Evolutionary conservation across 495 filamentous ascomycete genomes (phyloP).

Genomic region (Tuber borchii): DNA sequence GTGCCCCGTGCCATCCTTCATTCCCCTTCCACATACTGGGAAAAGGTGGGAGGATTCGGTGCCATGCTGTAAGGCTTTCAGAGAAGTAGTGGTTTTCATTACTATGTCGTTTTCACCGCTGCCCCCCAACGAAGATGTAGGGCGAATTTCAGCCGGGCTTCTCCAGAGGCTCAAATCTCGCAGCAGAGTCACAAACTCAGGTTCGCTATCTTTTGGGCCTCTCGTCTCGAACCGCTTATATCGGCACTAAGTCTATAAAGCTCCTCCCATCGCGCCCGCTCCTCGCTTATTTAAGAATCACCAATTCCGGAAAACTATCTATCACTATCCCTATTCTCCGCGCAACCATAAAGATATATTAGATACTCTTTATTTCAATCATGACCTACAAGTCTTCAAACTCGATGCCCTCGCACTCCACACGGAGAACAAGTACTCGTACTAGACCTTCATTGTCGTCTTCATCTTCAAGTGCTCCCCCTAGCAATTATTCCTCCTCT

Average conservation of each 20-base stretch:
- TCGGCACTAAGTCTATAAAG: constrained; percentile 5
- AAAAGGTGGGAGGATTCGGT: constrained; percentile 8
- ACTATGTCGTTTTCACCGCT: neutral
- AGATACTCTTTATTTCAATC: neutral
- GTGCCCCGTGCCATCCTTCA: constrained; percentile 2
- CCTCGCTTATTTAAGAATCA: constrained; percentile 12
- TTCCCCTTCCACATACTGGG: neutral
- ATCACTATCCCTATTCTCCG: neutral
- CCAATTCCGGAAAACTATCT: neutral
- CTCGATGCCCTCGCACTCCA: constrained; percentile 10
- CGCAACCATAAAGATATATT: constrained; percentile 1
- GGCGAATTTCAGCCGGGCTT: neutral
- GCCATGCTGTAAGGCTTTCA: neutral
- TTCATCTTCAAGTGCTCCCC: neutral
- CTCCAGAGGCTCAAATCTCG: neutral
- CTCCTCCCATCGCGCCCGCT: constrained; percentile 13
- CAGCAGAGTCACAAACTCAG: neutral
- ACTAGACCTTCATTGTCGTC: neutral
- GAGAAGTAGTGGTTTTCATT: neutral
- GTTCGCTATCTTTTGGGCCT: neutral
- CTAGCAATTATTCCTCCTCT: neutral
- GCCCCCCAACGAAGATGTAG: neutral
- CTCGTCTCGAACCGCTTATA: neutral
- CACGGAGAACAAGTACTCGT: constrained; percentile 11
- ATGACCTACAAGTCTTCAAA: constrained; percentile 18